Base-by-base conservation (phyloP, 2,329 filamentous ascomycete species). In the Neofusicoccum sp. region DNA sequence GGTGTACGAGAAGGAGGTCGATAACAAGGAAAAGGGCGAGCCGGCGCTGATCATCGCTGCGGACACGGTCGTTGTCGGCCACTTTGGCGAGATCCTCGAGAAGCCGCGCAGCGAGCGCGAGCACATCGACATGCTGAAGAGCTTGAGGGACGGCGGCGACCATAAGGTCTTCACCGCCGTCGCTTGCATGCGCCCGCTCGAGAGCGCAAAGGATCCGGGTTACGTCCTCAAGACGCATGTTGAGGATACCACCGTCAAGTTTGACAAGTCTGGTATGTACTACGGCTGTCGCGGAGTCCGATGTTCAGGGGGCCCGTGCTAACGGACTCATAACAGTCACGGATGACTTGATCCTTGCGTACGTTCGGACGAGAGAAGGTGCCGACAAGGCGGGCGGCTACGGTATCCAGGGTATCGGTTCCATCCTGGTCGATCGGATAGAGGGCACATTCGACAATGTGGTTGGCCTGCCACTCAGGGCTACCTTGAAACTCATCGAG, bases 371-470 rank as follows among this genome's bases (percentile, higher is more conserved):
- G 24, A 83, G 93, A 60, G 95, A 99, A 79, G 95, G 95, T 1
- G 92, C 86, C 9, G 95, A 98, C 75, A 99, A 98, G 80, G 95
- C 95, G 0, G 95, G 95, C 2, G 95, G 95, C 0, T 99, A 99
- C 75, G 95, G 91, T 1, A 85, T 99, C 58, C 95, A 99, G 76
- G 95, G 93, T 0, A 80, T 93, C 9, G 95, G 90, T 1, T 89
- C 90, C 7, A 87, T 97, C 72, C 76, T 99, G 61, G 87, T 99
- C 11, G 92, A 97, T 73, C 89, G 84, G 74, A 89, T 99, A 65
- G 90, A 96, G 65, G 95, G 95, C 9, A 87, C 86, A 59, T 90
- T 91, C 69, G 95, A 99, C 79, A 98, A 98, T 74, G 95, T 98
- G 1, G 87, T 99, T 30, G 95, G 95, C 0, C 74, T 99, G 74